Evolutionary conservation across 2,329 filamentous ascomycete genomes (phyloP), one percentile per base, ranked within the genome.

Genomic region (Neonectria ditissima): DNA sequence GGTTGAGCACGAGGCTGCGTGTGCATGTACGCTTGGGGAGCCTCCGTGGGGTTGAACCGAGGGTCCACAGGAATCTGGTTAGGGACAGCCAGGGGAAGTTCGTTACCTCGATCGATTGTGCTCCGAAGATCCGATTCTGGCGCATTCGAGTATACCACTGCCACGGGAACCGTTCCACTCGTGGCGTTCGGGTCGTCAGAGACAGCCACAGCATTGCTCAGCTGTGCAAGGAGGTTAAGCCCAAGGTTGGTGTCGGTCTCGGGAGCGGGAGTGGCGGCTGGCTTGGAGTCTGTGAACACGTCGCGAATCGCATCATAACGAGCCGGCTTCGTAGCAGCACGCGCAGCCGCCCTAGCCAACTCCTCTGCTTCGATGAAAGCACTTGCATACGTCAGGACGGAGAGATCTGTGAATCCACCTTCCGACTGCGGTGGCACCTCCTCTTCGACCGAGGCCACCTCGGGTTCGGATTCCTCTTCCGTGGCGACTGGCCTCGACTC

Each of bases 221-320:
- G 55, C 62, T 77, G 72, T 11, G 79, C 78, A 26, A 80, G 69
- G 8, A 78, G 63, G 60, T 77, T 76, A 39, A 80, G 76, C 22
- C 70, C 66, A 30, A 74, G 59, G 18, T 55, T 69, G 14, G 61
- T 63, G 30, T 72, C 72, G 14, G 63, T 61, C 11, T 76, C 73
- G 4, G 67, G 62, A 7, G 69, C 62, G 2, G 75, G 74, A 11
- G 72, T 55, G 16, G 75, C 61, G 5, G 68, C 67, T 20, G 79
- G 77, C 59, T 76, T 78, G 8, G 77, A 74, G 56, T 78, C 73
- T 13, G 78, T 78, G 65, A 82, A 82, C 30, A 82, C 77, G 61
- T 82, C 80, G n/a, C 77, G 76, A 55, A 79, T 78, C n/a, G 77
- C 77, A 65, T 79, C 77, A 54, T 79, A 79, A 52, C 75, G 74